Evolutionary conservation across 345 rosid species (phyloP).

Genomic region (Cardamine occulta): DNA sequence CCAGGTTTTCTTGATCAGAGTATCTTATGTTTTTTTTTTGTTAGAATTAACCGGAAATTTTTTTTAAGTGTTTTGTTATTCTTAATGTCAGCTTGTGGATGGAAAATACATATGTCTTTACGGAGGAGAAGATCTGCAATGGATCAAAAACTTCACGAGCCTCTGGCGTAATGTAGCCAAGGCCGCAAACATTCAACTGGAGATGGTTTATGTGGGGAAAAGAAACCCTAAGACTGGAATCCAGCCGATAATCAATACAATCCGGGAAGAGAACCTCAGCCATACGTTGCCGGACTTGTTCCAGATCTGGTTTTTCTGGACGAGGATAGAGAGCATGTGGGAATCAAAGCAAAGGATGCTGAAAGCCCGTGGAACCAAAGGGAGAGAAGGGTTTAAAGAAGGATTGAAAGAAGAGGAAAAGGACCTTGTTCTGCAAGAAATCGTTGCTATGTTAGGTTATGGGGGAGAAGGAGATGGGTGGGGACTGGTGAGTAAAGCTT

Average conservation of each 20-base stretch:
- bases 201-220: conserved; percentile 75
- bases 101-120: conserved; percentile 66
- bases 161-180: conserved; percentile 45
- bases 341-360: conserved; percentile 65
- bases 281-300: conserved; percentile 47
- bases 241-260: conserved; percentile 44
- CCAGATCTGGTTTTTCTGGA: conserved; percentile 82
- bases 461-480: conserved; percentile 68
- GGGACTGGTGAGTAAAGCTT: conserved; percentile 60
- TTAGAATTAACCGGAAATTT: not conserved
- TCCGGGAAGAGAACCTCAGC: conserved; percentile 52
- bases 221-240: conserved; percentile 60
- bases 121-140: conserved; percentile 77
- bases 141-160: conserved; percentile 61
- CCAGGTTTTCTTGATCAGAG: conserved; percentile 50
- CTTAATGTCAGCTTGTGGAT: conserved; percentile 46
- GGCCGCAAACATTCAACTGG: conserved; percentile 50
- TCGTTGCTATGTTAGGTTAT: conserved; percentile 56
- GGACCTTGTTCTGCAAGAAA: conserved; percentile 58
- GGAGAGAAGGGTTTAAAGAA: conserved; percentile 35
- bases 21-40: not conserved
- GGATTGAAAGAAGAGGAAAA: conserved; percentile 44
- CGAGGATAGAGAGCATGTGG: conserved; percentile 78
- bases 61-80: not conserved
- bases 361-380: conserved; percentile 30